These are phyloP conservation scores for Solanum lycopersicoides DNA, from an alignment of 257 asterid genomes.

Conservation along the genomic window DNA sequence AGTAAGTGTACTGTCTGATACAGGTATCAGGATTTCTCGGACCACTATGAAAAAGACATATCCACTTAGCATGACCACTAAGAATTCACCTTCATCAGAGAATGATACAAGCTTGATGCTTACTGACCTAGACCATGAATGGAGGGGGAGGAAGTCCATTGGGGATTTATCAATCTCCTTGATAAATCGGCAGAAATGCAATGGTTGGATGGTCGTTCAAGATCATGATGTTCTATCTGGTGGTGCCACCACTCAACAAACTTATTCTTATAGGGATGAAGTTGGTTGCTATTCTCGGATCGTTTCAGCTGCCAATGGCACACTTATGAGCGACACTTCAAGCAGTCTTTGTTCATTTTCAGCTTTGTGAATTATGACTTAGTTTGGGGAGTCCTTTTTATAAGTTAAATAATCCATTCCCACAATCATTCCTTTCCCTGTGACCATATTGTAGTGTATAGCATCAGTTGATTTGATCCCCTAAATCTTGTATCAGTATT, in stretches of 20 bases:
- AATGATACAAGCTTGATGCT: constrained; percentile 19
- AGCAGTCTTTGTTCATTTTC: constrained; percentile 24
- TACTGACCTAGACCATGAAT: constrained; percentile 30
- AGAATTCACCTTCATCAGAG: constrained; percentile 20
- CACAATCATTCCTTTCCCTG: background rate
- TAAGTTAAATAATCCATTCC: background rate
- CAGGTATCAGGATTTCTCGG: constrained; percentile 9
- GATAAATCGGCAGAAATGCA: constrained; percentile 30
- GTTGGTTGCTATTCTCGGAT: constrained; percentile 32
- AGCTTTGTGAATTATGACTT: background rate
- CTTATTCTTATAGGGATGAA: constrained; percentile 20
- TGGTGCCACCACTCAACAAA: constrained; percentile 34
- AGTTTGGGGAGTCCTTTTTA: background rate
- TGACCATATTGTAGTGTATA: background rate
- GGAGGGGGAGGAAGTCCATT: constrained; percentile 21
- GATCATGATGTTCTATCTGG: constrained; percentile 59
- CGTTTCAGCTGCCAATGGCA: constrained; percentile 35
- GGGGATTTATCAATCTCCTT: constrained; percentile 14
- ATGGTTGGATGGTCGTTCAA: constrained; percentile 60
- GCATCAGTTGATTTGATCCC: background rate
- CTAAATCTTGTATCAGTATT: background rate
- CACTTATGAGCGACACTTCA: constrained; percentile 17
- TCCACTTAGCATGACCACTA: constrained; percentile 33
- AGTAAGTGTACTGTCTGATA: constrained; percentile 11
- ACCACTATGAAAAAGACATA: constrained; percentile 16